Evolutionary conservation across 306 rosid genomes (phyloP), one percentile per base, ranked within the genome.

Genomic region (Fragaria iinumae): DNA sequence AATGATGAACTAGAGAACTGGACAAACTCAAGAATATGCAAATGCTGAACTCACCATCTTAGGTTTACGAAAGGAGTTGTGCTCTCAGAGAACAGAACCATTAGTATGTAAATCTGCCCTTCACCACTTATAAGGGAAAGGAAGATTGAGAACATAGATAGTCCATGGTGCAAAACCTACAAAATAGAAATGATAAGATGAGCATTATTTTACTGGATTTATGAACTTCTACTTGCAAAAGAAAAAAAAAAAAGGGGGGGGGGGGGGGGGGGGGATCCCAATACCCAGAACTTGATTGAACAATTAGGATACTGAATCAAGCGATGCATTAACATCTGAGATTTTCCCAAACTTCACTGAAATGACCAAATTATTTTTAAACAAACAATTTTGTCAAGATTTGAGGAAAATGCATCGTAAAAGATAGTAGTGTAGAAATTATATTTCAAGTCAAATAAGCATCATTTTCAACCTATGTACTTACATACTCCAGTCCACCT

Each of bases 401-500:
- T 29, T 59, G 39, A n/a, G 14, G 16, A 50, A 48, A 48, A 48
- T 1, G 49, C 6, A 36, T 13, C 18, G 56, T n/a, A 55, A 38
- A 20, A 50, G 48, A 34, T 25, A 44, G 27, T 25, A 45, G 36
- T 9, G 2, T 20, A 49, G 6, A 14, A 23, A 20, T 74, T 17
- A 44, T 1, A 41, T 29, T 34, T 29, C 9, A 27, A 32, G 79
- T 50, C 43, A 77, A 71, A 55, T 29, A 77, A 82, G 57, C 39
- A 38, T 75, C 76, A 56, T 81, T 29, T 72, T 36, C 77, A 63
- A 21, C 29, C 57, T 21, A 76, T 43, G 50, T 27, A 87, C 98
- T 91, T 88, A 93, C 98, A 80, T 91, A 93, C 87, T 91, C 98
- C 71, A 84, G 63, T 71, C 97, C 98, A 34, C 98, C 98, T 78